Base-by-base conservation (phyloP, 179 eudicot genomes). In the Spergularia azorica region DNA sequence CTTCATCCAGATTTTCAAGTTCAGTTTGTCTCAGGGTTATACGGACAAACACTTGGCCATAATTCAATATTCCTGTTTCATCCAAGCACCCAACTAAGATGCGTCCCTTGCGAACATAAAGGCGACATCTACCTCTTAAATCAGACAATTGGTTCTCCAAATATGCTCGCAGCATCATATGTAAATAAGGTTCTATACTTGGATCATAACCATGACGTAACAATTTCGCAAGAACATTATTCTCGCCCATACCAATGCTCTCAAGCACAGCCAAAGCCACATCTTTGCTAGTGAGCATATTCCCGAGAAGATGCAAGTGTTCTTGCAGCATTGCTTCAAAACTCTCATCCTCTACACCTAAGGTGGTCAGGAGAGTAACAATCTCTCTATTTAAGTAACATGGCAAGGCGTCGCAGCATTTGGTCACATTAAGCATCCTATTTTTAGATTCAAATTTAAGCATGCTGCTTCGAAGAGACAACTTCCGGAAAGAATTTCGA, bases 301-400 rank as follows among this genome's bases (percentile, higher is more conserved):
- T 87, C 56, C 83, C 86, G 67, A 95, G 87, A 81, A 81, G 80
- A 72, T 79, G 79, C 78, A 95, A 86, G 73, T 95, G 99, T 51
- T 79, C 89, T 60, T 84, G 88, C 72, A 86, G 84, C 87, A 95
- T 57, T 7, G 87, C 88, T 79, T 84, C 85, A 26, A 95, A 86
- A 67, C 72, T 80, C 12, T 68, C 10, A 69, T 95, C 99, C 63
- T 91, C 82, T 4, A 95, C 91, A 41, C 95, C 97, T 80, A 95
- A 84, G 57, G 98, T 93, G 74, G 99, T 86, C 69, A 95, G 69
- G 63, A 95, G 93, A 58, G 90, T 77, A 71, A 95, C 84, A 63
- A 95, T 91, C 83, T 95, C 99, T 76, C 99, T 80, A 74, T 95
- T 95, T 80, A 95, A 83, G 84, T 88, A 95, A 77, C 98, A 93